These are phyloP conservation scores for Scedosporium apiospermum DNA, from an alignment of 2,329 filamentous ascomycete species.

Conservation along the genomic window DNA sequence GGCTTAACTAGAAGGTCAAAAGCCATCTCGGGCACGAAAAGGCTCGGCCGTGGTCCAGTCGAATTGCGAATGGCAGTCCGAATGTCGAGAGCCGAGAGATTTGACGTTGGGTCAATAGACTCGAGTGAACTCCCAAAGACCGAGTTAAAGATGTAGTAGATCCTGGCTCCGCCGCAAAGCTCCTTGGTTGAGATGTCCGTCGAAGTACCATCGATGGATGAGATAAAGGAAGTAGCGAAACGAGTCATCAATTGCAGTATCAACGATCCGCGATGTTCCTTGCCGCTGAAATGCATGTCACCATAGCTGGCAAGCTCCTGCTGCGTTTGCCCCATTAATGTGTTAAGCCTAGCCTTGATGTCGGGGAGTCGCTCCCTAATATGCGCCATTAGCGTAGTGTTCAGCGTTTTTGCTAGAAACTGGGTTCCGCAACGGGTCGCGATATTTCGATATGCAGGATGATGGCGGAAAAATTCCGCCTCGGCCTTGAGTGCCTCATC, in stretches of 20 bases:
- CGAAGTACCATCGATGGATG: slow-evolving; percentile 96
- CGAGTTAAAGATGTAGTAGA: slow-evolving; percentile 99
- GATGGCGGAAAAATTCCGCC: slow-evolving; percentile 91
- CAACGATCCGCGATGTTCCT: slow-evolving; percentile 89
- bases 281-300: slow-evolving; percentile 94
- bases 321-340: slow-evolving; percentile 98
- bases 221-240: slow-evolving; percentile 95
- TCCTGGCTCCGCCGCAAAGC: slow-evolving; percentile 84
- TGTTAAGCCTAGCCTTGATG: slow-evolving; percentile 96
- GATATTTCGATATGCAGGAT: slow-evolving; percentile 96
- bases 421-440: slow-evolving; percentile 87
- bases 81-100: slow-evolving; percentile 89
- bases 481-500: slow-evolving; percentile 84
- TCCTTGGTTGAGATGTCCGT: slow-evolving; percentile 99
- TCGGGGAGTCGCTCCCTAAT: slow-evolving; percentile 93
- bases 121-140: slow-evolving; percentile 96
- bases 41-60: slow-evolving; percentile 84
- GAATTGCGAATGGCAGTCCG: slow-evolving; percentile 97
- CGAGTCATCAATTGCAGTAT: slow-evolving; percentile 97
- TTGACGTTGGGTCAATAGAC: slow-evolving; percentile 90
- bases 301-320: slow-evolving; percentile 97
- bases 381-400: slow-evolving; percentile 89
- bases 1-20: slow-evolving; percentile 97
- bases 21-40: slow-evolving; percentile 95
- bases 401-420: slow-evolving; percentile 87